Conservation (phyloP, 495 filamentous ascomycete genomes). For the Penicillium fimorum region DNA sequence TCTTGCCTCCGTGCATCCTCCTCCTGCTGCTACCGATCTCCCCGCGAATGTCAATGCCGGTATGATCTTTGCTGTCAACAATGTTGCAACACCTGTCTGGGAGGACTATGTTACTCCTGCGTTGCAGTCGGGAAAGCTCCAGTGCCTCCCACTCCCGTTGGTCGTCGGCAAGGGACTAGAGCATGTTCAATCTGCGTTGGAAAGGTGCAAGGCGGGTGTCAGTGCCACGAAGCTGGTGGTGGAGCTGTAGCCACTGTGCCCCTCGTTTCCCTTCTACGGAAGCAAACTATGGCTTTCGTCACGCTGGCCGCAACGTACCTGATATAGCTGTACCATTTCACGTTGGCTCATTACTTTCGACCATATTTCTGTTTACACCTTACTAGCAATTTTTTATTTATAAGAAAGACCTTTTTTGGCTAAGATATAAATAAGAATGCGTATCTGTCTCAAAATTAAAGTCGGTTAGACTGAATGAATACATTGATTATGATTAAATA, state of each 20-base stretch:
- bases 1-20: background rate
- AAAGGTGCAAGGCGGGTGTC: background rate
- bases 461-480: too few relatives aligned
- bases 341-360: background rate
- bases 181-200: background rate
- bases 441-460: too few relatives aligned
- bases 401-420: too few relatives aligned
- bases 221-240: background rate
- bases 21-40: background rate
- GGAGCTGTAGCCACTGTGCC: background rate
- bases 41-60: background rate
- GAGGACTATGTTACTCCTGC: background rate
- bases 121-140: background rate
- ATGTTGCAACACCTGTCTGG: background rate
- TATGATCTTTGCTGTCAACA: background rate
- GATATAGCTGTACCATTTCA: background rate
- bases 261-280: background rate
- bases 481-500: too few relatives aligned
- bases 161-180: background rate
- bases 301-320: background rate
- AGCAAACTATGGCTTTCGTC: background rate
- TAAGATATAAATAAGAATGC: too few relatives aligned
- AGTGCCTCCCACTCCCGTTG: background rate
- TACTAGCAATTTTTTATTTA: too few relatives aligned
- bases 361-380: background rate